Evolutionary conservation across 1,139 yeast genomes (phyloP).

Genomic region (Scheffersomyces parashehatae): DNA sequence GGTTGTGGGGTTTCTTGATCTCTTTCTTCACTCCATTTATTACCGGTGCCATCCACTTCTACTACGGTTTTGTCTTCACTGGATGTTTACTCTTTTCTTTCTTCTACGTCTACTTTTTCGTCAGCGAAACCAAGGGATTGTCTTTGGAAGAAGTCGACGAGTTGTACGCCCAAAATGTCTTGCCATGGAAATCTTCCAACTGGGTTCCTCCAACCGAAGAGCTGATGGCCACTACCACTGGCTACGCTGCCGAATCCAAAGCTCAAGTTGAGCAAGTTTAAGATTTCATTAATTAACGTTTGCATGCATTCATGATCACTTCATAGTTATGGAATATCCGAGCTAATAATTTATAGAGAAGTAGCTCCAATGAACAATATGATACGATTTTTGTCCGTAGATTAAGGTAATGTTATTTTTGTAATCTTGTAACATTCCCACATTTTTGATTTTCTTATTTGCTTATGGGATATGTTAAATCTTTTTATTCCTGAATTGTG

Average conservation of each 20-base stretch:
- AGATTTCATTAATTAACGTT: constrained; percentile 1
- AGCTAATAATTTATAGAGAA: neutral
- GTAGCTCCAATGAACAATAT: neutral
- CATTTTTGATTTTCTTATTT: too few species aligned
- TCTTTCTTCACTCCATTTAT: constrained; percentile 77
- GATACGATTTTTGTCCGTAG: neutral
- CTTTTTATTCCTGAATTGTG: constrained; percentile 9
- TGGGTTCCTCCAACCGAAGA: constrained; percentile 47
- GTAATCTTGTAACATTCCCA: too few species aligned
- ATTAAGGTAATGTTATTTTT: too few species aligned
- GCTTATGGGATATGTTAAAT: neutral
- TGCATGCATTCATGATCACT: neutral
- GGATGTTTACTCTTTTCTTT: constrained; percentile 27
- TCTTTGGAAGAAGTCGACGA: constrained; percentile 69
- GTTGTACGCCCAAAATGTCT: constrained; percentile 49
- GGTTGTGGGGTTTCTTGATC: constrained; percentile 80
- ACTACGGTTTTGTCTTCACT: constrained; percentile 27
- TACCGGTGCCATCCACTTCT: constrained; percentile 26
- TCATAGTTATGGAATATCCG: neutral
- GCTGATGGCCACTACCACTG: constrained; percentile 25
- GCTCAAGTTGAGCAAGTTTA: constrained; percentile 18
- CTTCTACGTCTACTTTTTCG: constrained; percentile 55
- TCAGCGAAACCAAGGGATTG: constrained; percentile 68
- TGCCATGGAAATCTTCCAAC: constrained; percentile 49
- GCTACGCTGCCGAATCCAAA: constrained; percentile 18